Conservation (phyloP, 441 rosid species). For the Pelargonium australe region DNA sequence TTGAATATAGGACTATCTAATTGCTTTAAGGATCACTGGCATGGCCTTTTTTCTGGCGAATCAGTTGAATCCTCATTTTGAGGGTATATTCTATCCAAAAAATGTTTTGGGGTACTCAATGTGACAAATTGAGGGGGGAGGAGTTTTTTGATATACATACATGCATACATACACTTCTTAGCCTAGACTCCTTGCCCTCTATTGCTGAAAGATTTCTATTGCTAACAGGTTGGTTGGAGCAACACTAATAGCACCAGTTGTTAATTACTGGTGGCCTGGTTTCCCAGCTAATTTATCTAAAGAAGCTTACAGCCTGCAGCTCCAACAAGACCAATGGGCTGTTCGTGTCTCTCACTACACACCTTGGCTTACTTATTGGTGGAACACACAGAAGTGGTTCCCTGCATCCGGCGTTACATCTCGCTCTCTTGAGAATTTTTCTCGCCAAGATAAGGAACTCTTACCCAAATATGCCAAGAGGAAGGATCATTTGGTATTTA, state of each 20-base stretch:
- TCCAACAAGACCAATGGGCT: slow-evolving; percentile 48
- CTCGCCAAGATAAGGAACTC: slow-evolving; percentile 41
- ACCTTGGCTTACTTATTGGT: slow-evolving; percentile 63
- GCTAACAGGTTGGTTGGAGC: slow-evolving; percentile 48
- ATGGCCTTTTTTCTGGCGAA: no score
- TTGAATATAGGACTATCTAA: no score
- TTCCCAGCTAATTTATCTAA: slow-evolving; percentile 43
- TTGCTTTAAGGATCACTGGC: no score
- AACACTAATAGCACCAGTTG: slow-evolving; percentile 43
- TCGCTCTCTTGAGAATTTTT: slow-evolving; percentile 23
- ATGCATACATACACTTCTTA: no score
- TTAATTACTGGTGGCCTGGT: slow-evolving; percentile 62
- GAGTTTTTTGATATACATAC: no score
- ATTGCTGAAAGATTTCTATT: neutral
- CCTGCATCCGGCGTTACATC: slow-evolving; percentile 39
- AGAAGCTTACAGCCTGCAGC: slow-evolving; percentile 39
- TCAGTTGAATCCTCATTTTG: no score
- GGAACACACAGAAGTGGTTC: slow-evolving; percentile 60
- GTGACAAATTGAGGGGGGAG: neutral
- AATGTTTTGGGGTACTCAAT: neutral
- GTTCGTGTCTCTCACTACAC: slow-evolving; percentile 50
- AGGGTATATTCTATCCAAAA: neutral
- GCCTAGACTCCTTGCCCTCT: no score
- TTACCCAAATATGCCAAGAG: slow-evolving; percentile 20
- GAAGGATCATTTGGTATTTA: slow-evolving; percentile 29